Evolutionary conservation across 192 early-diverging fungal genomes (phyloP), one percentile per base, ranked within the genome.

Genomic region (Coemansia sp.): DNA sequence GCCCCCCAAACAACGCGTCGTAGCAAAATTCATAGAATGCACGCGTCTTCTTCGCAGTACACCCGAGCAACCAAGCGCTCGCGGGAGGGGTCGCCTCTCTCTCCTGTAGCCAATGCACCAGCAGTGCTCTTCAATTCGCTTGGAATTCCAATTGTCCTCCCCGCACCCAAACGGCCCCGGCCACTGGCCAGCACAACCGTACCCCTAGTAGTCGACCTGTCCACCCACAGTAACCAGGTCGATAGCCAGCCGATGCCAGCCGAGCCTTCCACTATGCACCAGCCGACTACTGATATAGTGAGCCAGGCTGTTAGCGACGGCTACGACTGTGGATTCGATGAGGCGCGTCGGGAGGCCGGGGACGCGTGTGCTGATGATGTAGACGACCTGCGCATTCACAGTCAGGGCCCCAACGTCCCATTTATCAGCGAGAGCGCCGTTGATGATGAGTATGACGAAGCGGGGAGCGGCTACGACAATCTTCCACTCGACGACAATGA

Each of bases 121-220:
- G 12, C 25, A 14, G n/a, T 16, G 10, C 21, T 53, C 11, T 53
- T 14, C 25, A 53, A 53, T 53, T 53, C 50, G n/a, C 26, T 53
- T 9, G 63, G 63, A 31, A 65, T 65, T 33, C 63, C 63, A 38
- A 38, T 65, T 41, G 63, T 65, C 5, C 63, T 56, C 20, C 63
- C 63, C 1, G 50, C 50, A 21, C 52, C 64, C 2, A 65, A 65
- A 31, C 64, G 64, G 2, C 64, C 64, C 13, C 34, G 39, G 18
- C 52, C 53, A 20, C 36, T 56, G 3, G 53, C 31, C 2, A 33
- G 25, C 53, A 33, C 28, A 4, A 4, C 53, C 1, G 53, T 56
- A 28, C 53, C 53, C 16, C 43, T 47, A 18, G 23, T 50, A 21
- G 12, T 26, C n/a, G 23, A 12, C 2, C 2, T 50, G 8, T 26